phyloP scores from a whole-genome alignment of 2,329 filamentous ascomycete genomes.

The Trichoderma asperellum region DNA sequence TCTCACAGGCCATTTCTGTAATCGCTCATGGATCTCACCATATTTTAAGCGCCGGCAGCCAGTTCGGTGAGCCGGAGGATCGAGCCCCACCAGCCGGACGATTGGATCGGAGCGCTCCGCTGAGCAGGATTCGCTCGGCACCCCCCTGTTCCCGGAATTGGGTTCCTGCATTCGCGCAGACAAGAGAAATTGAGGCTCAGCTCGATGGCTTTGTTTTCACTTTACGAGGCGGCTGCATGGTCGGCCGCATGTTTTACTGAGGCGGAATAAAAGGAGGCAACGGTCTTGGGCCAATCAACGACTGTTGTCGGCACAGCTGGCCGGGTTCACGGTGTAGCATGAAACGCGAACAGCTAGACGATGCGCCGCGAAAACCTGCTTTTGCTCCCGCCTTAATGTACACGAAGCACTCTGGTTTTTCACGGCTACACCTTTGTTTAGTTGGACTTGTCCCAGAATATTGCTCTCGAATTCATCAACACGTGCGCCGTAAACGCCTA shows the following conservation, averaged over 20 bases:
- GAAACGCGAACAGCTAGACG: neutral
- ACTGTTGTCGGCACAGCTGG: neutral
- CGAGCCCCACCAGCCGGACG: conserved; percentile 23
- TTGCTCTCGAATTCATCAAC: conserved; percentile 20
- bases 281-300: neutral
- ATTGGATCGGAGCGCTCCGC: conserved; percentile 25
- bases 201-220: neutral
- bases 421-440: neutral
- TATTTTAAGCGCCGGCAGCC: conserved; percentile 23
- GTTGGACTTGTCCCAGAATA: neutral
- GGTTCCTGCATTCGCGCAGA: neutral
- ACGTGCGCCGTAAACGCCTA: conserved; percentile 26
- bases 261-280: neutral
- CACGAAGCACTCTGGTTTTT: neutral
- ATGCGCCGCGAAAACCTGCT: neutral
- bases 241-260: conserved; percentile 12
- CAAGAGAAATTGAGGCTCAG: conserved; percentile 8
- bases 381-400: neutral
- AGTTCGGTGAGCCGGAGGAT: conserved; percentile 23
- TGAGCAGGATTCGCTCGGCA: neutral
- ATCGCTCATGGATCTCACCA: neutral
- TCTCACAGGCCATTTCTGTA: neutral
- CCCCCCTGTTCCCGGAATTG: neutral
- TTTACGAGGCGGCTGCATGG: conserved; percentile 13
- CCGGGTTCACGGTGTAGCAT: neutral